Conservation (phyloP, 139 green algal species). For the Tetraselmis chui region DNA sequence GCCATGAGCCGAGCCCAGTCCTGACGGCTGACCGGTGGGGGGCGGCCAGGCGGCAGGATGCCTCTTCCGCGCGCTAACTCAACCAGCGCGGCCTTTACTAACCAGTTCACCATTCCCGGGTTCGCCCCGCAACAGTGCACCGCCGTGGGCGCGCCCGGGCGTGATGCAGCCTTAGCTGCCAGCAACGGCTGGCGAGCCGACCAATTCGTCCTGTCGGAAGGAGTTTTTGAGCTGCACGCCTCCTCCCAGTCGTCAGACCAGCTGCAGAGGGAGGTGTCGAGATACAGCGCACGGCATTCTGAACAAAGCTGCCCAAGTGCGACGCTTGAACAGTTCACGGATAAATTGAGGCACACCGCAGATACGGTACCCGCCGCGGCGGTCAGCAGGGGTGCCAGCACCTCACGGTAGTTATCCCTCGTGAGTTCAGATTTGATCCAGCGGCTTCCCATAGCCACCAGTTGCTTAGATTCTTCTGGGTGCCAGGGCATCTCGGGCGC, state of each 20-base stretch:
- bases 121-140: background rate
- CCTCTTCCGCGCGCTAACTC: background rate
- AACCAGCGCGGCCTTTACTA: background rate
- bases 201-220: background rate
- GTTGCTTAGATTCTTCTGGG: too few species aligned
- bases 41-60: background rate
- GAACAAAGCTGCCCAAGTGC: too few species aligned
- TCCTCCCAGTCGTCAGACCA: too few species aligned
- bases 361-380: background rate
- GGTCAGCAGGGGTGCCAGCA: background rate
- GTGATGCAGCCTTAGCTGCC: background rate
- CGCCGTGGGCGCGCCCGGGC: too few species aligned
- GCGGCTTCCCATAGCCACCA: too few species aligned
- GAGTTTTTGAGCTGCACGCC: too few species aligned
- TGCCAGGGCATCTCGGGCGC: too few species aligned
- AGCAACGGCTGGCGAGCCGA: background rate
- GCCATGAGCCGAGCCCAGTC: background rate
- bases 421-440: too few species aligned
- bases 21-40: background rate
- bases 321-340: too few species aligned
- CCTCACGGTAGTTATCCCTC: too few species aligned
- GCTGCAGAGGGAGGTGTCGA: background rate
- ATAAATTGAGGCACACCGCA: background rate
- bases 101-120: background rate
- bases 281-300: too few species aligned